phyloP scores from a whole-genome alignment of 2,329 filamentous ascomycete genomes.

The Sclerotinia spermophila region DNA sequence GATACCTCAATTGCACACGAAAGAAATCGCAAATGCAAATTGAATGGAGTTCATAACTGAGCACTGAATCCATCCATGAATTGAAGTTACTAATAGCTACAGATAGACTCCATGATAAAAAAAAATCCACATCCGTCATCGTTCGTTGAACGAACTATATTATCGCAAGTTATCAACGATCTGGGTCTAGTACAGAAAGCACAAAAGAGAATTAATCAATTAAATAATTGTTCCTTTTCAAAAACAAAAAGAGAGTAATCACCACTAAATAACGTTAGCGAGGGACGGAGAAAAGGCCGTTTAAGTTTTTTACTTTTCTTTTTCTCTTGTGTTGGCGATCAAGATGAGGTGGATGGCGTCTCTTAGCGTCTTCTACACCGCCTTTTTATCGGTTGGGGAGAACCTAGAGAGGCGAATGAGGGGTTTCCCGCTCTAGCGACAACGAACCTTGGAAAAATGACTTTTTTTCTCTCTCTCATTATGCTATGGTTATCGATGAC shows the following conservation, averaged over 20 bases:
- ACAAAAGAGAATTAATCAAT: neutral
- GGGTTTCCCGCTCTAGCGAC: slow-evolving; percentile 9
- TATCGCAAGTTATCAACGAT: neutral
- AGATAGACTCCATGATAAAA: neutral
- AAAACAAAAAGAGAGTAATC: neutral
- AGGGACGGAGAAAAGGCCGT: slow-evolving; percentile 12
- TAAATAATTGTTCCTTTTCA: neutral
- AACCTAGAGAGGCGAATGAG: slow-evolving; percentile 9
- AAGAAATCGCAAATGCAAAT: neutral
- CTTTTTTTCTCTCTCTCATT: neutral
- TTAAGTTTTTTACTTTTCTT: slow-evolving; percentile 20
- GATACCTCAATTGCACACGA: neutral
- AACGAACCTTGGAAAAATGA: slow-evolving; percentile 12
- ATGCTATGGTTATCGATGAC: slow-evolving; percentile 6
- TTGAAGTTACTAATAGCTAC: neutral
- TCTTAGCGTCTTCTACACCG: slow-evolving; percentile 32
- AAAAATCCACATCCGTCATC: neutral
- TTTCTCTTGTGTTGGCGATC: slow-evolving; percentile 18
- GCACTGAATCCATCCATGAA: neutral
- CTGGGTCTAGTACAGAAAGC: neutral
- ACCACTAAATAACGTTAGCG: neutral
- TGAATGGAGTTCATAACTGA: neutral
- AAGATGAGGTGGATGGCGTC: slow-evolving; percentile 18
- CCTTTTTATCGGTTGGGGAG: slow-evolving; percentile 24
- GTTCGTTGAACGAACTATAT: neutral